Percentiles rank a stretch among this genome's conserved stretches.
Evolutionary conservation across 2,329 filamentous ascomycete genomes (phyloP).

Genomic region (Cladosporium sp.): DNA sequence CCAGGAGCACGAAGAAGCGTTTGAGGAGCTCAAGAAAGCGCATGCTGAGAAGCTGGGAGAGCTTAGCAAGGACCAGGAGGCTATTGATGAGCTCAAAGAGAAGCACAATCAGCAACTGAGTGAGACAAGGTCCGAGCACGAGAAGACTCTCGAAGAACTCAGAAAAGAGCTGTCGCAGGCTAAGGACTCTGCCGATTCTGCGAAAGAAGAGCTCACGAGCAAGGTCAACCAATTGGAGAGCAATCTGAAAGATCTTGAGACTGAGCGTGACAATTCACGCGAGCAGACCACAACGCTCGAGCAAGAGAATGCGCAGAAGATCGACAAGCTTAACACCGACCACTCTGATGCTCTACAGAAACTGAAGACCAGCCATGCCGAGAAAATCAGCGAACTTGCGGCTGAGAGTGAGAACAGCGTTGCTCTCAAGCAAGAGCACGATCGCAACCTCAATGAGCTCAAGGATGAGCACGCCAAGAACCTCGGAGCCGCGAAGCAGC

Average conservation of each 20-base stretch:
- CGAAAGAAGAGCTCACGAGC: slow-evolving; percentile 16
- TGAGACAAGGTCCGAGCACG: slow-evolving; percentile 10
- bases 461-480: slow-evolving; percentile 15
- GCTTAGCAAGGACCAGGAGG: slow-evolving; percentile 15
- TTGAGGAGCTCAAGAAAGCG: slow-evolving; percentile 17
- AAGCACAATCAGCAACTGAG: slow-evolving; percentile 13
- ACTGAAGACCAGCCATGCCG: slow-evolving; percentile 17
- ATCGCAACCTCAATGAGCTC: slow-evolving; percentile 2
- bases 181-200: slow-evolving; percentile 18
- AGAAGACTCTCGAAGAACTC: slow-evolving; percentile 16
- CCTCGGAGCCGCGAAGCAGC: slow-evolving; percentile 11
- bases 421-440: slow-evolving; percentile 10
- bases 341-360: slow-evolving; percentile 20
- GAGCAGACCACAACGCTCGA: neutral
- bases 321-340: slow-evolving; percentile 17
- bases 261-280: slow-evolving; percentile 13
- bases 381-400: slow-evolving; percentile 9
- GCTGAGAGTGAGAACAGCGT: neutral
- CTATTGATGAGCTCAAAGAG: slow-evolving; percentile 20
- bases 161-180: slow-evolving; percentile 1
- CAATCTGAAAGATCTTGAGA: slow-evolving; percentile 19
- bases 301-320: neutral
- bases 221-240: slow-evolving; percentile 15
- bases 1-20: slow-evolving; percentile 9
- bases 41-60: slow-evolving; percentile 23